Percentiles rank a stretch among this genome's conserved stretches.
Conservation (phyloP, 345 rosid genomes). For the Syzygium aqueum region DNA sequence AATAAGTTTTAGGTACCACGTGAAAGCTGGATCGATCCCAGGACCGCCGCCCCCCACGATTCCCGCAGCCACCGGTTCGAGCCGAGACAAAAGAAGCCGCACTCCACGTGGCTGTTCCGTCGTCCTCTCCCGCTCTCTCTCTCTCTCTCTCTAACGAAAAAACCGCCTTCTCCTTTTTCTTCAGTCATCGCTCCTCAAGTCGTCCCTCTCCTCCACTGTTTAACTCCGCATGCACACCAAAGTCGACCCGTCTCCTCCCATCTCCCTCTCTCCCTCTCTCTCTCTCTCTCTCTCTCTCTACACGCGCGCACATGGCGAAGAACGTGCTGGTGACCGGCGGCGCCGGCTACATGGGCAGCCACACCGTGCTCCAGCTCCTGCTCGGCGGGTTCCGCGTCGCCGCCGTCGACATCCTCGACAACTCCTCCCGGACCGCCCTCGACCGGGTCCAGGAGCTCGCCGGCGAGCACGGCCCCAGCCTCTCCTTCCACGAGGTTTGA, state of each 20-base stretch:
- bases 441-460: conserved; percentile 67
- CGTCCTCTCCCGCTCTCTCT: neutral
- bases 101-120: neutral
- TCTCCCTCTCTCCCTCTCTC: too few relatives aligned
- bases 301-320: neutral
- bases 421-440: conserved; percentile 57
- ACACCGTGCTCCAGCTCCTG: conserved; percentile 89
- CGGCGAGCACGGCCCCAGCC: conserved; percentile 33
- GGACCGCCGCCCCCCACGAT: neutral
- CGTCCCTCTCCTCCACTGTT: neutral
- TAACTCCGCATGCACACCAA: neutral
- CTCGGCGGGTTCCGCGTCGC: conserved; percentile 53
- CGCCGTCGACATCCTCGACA: conserved; percentile 86
- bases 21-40: too few relatives aligned
- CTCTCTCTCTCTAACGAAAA: neutral
- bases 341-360: conserved; percentile 97
- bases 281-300: neutral
- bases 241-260: neutral
- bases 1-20: too few relatives aligned
- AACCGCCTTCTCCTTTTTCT: neutral
- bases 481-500: conserved; percentile 62
- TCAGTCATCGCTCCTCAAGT: neutral
- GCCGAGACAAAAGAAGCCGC: neutral
- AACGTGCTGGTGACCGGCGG: conserved; percentile 86
- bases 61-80: neutral